Evolutionary conservation across 2,329 filamentous ascomycete species (phyloP), one percentile per base, ranked within the genome.

Genomic region (Cladosporium cucumerinum): DNA sequence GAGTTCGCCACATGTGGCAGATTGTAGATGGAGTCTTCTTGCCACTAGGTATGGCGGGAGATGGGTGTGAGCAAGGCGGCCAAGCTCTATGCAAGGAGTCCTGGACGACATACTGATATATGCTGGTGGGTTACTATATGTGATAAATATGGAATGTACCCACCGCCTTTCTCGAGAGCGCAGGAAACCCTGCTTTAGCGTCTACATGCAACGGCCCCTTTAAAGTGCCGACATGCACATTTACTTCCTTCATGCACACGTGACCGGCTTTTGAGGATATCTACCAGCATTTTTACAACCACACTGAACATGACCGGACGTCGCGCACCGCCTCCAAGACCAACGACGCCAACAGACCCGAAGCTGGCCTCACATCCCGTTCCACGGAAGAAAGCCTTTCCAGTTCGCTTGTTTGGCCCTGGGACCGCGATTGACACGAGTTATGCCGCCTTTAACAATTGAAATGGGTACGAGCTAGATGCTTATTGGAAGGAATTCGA

Each of bases 291-390:
- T 10, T 10, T n/a, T 43, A 10, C 36, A 18, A 43, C 18, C 1
- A 43, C 36, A 6, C 36, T 8, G 6, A 43, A 21, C 18, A 57
- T 57, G 52, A 57, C 52, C 7, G 28, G 30, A 5, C 52, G 52
- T 10, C 18, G 8, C 11, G 28, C 26, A 34, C 23, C 43, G n/a
- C 58, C 58, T 30, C 39, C 21, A 23, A 61, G 58, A 51, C 43
- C 58, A 25, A 23, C 48, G 11, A 61, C 60, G 23, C 60, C 60
- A 30, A 21, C 28, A 21, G 49, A 63, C 30, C 60, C 60, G 21
- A 43, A 49, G 18, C 34, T 57, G 25, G 34, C 49, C n/a, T 63
- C 49, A 55, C 60, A 51, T 4, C 49, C 60, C 5, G 60, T 57
- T 28, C 34, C 60, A 16, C 34, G 60, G 26, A 63, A 48, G n/a